Evolutionary conservation across 1,284 basidiomycete species (phyloP), one percentile per base, ranked within the genome.

Genomic region (Austroboletus olivaceoglutinosus): DNA sequence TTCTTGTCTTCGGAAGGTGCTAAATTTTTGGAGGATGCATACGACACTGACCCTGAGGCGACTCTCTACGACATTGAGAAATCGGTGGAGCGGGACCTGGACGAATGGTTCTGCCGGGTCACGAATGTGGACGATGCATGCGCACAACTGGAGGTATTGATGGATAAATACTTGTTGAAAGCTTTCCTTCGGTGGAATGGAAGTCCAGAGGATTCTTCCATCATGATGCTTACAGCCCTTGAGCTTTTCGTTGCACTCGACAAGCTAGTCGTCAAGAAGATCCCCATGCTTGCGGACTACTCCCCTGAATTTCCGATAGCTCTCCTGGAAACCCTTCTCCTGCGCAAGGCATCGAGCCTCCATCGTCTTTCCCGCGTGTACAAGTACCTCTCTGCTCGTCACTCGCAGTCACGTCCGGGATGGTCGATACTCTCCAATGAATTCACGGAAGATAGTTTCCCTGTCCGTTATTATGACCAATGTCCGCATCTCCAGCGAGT

Each of bases 41-140:
- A 45, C 31, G 9, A 11, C 8, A 30, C 45, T 2, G 52, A 67
- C 13, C 19, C 57, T 2, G 45, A 52, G 37, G 5, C 65, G n/a
- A 59, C 63, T 2, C 58, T 72, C 0, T 58, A 55, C 16, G 72
- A 74, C 7, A 39, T 23, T 11, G 38, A 39, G 38, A 13, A 23
- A 15, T 15, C 9, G 12, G 38, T 39, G 38, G 21, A 39, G 38
- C 38, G 5, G 19, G 38, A 23, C 8, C 22, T 39, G 23, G 38
- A 39, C 16, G 21, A 39, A 23, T 39, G 38, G 38, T 23, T 39
- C 8, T 16, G 21, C 21, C 3, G 15, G 23, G 38, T 39, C 22
- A 39, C 38, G 12, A 23, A 50, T 41, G 44, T 46, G 4, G 23
- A 27, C 10, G 16, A 29, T 11, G 40, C 40, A 8, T 41, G 40